Evolutionary conservation across 768 basidiomycete species (phyloP), one percentile per base, ranked within the genome.

Genomic region (Mycena filopes): DNA sequence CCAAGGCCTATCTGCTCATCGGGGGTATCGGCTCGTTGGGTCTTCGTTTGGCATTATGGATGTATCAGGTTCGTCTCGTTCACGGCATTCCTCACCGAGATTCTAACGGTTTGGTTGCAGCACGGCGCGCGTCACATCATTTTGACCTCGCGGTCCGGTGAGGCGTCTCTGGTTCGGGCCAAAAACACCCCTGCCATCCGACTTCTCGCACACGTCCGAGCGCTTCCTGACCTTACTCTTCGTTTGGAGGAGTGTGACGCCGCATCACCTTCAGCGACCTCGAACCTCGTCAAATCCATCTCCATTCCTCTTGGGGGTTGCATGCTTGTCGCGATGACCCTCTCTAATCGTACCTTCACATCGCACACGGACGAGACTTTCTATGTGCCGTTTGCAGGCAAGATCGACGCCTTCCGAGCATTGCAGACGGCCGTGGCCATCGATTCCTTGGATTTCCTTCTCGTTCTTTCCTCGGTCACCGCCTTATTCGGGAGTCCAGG

Each of bases 1-100:
- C n/a, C n/a, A 50, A 50, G 31, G 33, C 36, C 49, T 50, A 50
- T 31, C 49, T 50, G 4, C n/a, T 50, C 23, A 13, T 50, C n/a
- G 81, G 81, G n/a, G 81, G 81, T 12, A 76, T 82, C 31, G 79
- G 81, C 3, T 73, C 74, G 11, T 62, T 83, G 12, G 82, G 82
- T 2, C 50, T 76, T 16, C 76, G 79, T 25, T 63, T 80, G 23
- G 81, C 82, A 10, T 50, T 79, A 21, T 82, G 78, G 76, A 78
- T 83, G 78, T 82, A 82, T 64, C 55, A 77, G 72, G 82, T 82
- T 55, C 9, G 75, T 69, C 4, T 2, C 15, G 23, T 36, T 2
- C 36, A 36, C 5, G 15, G 15, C 36, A 2, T 36, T 10, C 5
- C 36, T 4, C 15, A 36, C 36, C 15, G 36, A 36, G 36, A 36